These are phyloP conservation scores for Furculomyces boomerangus DNA, from an alignment of 371 early-diverging fungal species.

Conservation along the genomic window DNA sequence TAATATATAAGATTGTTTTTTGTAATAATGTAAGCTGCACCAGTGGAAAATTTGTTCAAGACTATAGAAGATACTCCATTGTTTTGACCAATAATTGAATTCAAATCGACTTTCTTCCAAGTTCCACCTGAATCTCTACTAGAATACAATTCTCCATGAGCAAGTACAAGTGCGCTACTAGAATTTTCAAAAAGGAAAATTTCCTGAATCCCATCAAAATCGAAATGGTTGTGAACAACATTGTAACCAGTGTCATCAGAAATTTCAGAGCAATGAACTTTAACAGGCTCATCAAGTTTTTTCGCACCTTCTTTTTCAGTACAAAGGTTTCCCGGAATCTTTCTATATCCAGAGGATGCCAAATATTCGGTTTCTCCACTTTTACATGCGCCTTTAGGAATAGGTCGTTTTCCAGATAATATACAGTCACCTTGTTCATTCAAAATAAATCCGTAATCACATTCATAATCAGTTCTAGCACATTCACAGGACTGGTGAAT, in stretches of 20 bases:
- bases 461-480: slow-evolving; percentile 73
- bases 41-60: slow-evolving; percentile 22
- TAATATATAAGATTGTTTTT: slow-evolving; percentile 29
- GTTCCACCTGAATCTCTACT: slow-evolving; percentile 40
- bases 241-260: slow-evolving; percentile 16
- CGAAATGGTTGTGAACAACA: slow-evolving; percentile 27
- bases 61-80: slow-evolving; percentile 13
- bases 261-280: slow-evolving; percentile 30
- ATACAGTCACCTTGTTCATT: slow-evolving; percentile 31
- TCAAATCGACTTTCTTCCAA: slow-evolving; percentile 30
- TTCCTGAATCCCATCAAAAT: neutral
- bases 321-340: slow-evolving; percentile 66
- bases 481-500: slow-evolving; percentile 53
- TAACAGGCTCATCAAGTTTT: slow-evolving; percentile 38
- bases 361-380: slow-evolving; percentile 40
- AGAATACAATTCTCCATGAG: slow-evolving; percentile 38
- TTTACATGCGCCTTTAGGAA: slow-evolving; percentile 35
- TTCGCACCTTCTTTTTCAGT: slow-evolving; percentile 26
- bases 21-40: slow-evolving; percentile 41
- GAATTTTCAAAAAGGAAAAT: slow-evolving; percentile 35
- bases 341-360: slow-evolving; percentile 73
- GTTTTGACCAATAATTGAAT: slow-evolving; percentile 6
- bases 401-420: slow-evolving; percentile 28
- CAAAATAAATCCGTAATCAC: slow-evolving; percentile 65
- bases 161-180: slow-evolving; percentile 32